Base-by-base conservation (phyloP, 352 stramenopile genomes). In the Phytopythium boreale region DNA sequence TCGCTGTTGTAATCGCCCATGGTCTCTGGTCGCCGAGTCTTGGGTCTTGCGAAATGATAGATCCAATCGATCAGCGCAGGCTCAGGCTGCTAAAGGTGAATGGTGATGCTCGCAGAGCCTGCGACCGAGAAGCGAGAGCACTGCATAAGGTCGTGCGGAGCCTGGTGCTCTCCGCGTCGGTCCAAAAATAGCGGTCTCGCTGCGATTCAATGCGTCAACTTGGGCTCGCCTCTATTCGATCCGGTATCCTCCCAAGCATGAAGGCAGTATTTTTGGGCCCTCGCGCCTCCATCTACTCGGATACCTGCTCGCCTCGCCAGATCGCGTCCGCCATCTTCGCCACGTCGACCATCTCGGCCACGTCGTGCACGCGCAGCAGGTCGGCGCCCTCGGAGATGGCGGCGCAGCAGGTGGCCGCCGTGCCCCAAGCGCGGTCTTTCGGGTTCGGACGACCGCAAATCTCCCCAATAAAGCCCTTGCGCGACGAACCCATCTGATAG, bases 391-490 rank as follows among this genome's bases (percentile, higher is more conserved):
- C 68, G 22, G 77, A 76, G 68, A 84, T 84, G 5, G 84, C 89
- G 41, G 91, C 88, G 51, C 92, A 86, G 73, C 84, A 96, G n/a
- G 96, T 98, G 47, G 91, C 97, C 22, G 96, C 84, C 0, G 96
- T 98, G 10, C 90, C 95, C 84, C 87, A 98, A 62, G 96, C 93
- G 36, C 97, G 80, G 47, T 98, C 87, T 52, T 87, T 83, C 17
- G 96, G 83, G 50, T 93, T 68, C 26, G 74, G 70, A 56, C 95
- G 88, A 0, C 79, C 87, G 53, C 90, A 97, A 50, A 99, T 92
- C 65, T 96, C 87, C 27, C 97, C 95, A 56, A 99, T 93, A 67
- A 99, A 99, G n/a, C 96, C 88, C 76, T 99, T 99, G 27, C 97
- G 82, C 47, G 93, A 99, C 9, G 95, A 88, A 11, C 97, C 97